Conservation (phyloP, 2,329 filamentous ascomycete species). For the Beauveria brongniartii region DNA sequence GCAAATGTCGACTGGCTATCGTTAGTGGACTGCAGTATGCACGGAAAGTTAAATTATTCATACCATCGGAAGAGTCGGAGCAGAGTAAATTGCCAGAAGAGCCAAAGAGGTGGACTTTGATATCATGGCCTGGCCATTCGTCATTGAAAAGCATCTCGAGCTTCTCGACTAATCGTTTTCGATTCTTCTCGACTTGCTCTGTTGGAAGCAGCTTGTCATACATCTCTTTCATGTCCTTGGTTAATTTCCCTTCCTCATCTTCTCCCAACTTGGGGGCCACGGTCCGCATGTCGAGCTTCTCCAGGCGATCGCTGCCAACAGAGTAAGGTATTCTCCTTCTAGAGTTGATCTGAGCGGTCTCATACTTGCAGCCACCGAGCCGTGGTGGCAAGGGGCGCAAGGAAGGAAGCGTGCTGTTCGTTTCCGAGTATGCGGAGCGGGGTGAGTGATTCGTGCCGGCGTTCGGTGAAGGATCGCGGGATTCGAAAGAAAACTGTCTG, state of each 20-base stretch:
- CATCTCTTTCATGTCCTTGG: conserved; percentile 74
- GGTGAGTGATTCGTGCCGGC: conserved; percentile 74
- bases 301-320: conserved; percentile 70
- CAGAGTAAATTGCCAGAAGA: conserved; percentile 93
- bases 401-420: conserved; percentile 64
- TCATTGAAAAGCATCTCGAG: conserved; percentile 80
- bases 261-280: conserved; percentile 62
- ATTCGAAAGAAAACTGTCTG: conserved; percentile 72
- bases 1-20: conserved; percentile 77
- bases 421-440: conserved; percentile 83
- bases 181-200: conserved; percentile 65
- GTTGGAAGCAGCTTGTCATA: conserved; percentile 83
- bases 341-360: conserved; percentile 74
- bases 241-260: conserved; percentile 67
- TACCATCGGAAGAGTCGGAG: conserved; percentile 93
- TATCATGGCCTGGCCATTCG: conserved; percentile 85
- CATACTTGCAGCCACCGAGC: conserved; percentile 69
- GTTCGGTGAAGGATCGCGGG: conserved; percentile 71
- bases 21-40: conserved; percentile 22
- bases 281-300: conserved; percentile 62
- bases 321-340: conserved; percentile 88
- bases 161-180: conserved; percentile 73
- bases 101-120: conserved; percentile 91
- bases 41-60: not conserved
- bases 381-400: conserved; percentile 55